Conservation (phyloP, 208 protist species). For the Naegleria fowleri region DNA sequence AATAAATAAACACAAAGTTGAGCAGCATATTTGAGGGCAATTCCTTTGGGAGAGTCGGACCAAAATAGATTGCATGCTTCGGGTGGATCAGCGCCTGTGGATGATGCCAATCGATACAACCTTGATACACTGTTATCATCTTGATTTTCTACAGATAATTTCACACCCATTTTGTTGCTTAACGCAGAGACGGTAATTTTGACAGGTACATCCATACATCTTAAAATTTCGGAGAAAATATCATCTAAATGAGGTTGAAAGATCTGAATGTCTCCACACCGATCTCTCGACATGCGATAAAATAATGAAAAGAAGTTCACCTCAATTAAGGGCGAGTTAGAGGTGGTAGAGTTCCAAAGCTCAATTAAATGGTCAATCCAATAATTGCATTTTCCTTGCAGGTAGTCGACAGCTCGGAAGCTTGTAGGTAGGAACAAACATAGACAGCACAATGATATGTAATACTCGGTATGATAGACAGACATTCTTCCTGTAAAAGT, state of each 20-base stretch:
- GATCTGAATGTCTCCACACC: background rate
- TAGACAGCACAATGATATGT: background rate
- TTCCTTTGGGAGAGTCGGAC: background rate
- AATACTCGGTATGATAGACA: background rate
- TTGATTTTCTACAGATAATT: background rate
- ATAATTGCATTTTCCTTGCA: background rate
- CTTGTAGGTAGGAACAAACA: conserved; percentile 2
- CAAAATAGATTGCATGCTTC: background rate
- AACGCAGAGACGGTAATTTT: background rate
- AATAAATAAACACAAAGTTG: background rate
- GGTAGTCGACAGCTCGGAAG: background rate
- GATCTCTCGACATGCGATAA: background rate
- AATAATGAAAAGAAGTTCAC: background rate
- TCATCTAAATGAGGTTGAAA: background rate
- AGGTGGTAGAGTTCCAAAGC: background rate
- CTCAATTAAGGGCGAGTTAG: background rate
- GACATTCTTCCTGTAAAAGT: background rate
- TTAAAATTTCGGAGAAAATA: conserved; percentile 2
- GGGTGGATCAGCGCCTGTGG: background rate
- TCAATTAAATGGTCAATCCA: background rate
- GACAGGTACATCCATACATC: background rate
- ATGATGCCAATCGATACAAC: background rate
- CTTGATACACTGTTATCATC: background rate
- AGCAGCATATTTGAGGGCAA: background rate
- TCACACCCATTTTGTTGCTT: background rate